Base-by-base conservation (phyloP, 805 yeast genomes). In the Ogataea allantospora region DNA sequence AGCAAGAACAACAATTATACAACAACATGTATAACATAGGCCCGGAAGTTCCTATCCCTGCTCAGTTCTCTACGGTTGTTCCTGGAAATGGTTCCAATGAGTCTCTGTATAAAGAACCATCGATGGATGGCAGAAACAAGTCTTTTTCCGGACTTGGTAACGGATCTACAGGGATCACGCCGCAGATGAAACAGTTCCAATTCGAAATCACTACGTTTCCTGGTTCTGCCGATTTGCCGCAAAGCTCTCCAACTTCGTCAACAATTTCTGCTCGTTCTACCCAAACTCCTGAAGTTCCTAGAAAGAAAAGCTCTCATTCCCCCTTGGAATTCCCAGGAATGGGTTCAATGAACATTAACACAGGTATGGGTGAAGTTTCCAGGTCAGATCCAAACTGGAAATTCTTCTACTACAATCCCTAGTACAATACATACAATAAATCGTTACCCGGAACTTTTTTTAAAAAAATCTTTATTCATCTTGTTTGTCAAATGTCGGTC, bases 231-330 rank as follows among this genome's bases (percentile, higher is more conserved):
- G 27, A 28, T 3, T 14, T 28, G 20, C 36, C 33, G 9, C 43
- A 40, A 19, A 33, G 26, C 8, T 43, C 47, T 12, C 45, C 48
- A n/a, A 39, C 46, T 12, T 31, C 49, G 18, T 49, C 50, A n/a
- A 51, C 50, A 7, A 47, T 52, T n/a, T 48, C 51, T 9, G 46
- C 54, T 15, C 42, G 35, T 27, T 48, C 53, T 3, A 27, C 27
- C 12, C 43, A 45, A 12, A 44, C 41, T 7, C 32, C 27, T 23
- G 44, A 33, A 12, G 15, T 15, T 8, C 16, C 33, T 8, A 30
- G 21, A 14, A 38, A 23, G 16, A 38, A 21, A 13, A 10, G n/a
- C 16, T 7, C 18, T 14, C 4, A 13, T 13, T 15, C 33, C 3
- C 19, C 27, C 8, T 9, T 26, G n/a, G 28, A 17, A 8, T 22